A percentile compares a stretch with the other conserved stretches of the same genome.
These are phyloP conservation scores for Helminthosporium solani DNA, from an alignment of 2,329 filamentous ascomycete species.

Conservation along the genomic window DNA sequence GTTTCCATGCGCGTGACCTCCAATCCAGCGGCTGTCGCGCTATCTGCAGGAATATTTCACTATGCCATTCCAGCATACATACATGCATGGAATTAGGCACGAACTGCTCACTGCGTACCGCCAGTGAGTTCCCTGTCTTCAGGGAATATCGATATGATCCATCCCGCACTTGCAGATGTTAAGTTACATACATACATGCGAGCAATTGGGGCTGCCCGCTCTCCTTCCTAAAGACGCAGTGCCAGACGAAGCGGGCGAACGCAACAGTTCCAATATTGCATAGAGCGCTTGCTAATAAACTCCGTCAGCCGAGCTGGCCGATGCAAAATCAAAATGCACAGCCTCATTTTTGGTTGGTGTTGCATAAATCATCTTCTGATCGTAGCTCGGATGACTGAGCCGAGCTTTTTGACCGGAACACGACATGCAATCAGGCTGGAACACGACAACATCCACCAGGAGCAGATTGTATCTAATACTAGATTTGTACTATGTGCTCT, in stretches of 20 bases:
- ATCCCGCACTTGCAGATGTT: constrained; percentile 15
- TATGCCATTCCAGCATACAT: too few species aligned
- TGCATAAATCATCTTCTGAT: too few species aligned
- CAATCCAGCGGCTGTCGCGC: constrained; percentile 13
- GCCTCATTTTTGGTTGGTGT: too few species aligned
- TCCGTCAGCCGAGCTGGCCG: too few species aligned
- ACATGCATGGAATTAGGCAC: neutral
- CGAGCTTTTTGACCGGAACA: too few species aligned
- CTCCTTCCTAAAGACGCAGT: constrained; percentile 6
- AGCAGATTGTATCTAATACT: too few species aligned
- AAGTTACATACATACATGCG: constrained; percentile 18
- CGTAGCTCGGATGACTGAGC: too few species aligned
- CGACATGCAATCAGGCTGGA: too few species aligned
- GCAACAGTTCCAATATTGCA: constrained; percentile 1
- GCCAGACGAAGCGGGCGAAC: neutral
- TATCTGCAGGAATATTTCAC: too few species aligned
- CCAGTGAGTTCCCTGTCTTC: neutral
- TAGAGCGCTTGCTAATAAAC: neutral
- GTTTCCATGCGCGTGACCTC: constrained; percentile 5
- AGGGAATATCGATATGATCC: constrained; percentile 7
- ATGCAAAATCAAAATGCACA: too few species aligned
- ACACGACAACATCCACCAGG: too few species aligned
- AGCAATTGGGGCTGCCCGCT: constrained; percentile 1
- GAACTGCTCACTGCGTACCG: constrained; percentile 5
- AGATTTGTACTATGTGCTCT: too few species aligned